Base-by-base conservation (phyloP, 2,329 filamentous ascomycete genomes). In the Seiridium unicorne region DNA sequence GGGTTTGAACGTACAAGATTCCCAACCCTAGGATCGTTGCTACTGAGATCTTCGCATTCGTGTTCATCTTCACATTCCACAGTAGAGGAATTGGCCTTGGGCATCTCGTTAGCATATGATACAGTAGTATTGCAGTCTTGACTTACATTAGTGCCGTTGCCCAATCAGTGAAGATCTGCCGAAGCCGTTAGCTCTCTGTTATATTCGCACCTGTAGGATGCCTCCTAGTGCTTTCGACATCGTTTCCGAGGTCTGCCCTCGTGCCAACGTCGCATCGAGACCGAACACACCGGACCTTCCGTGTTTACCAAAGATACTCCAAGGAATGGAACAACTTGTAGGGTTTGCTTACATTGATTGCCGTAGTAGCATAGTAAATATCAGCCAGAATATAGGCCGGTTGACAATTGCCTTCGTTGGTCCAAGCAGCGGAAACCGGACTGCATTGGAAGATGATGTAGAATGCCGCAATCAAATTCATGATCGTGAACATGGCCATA, bases 401-500 rank as follows among this genome's bases (percentile, higher is more conserved):
- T 35, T 61, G 59, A 42, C 64, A 66, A 13, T 42, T 59, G 6
- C 60, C 61, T 9, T 44, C 40, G 32, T 51, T 26, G 44, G 61
- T 58, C 64, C 64, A 65, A n/a, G 64, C 63, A 26, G 64, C 64
- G 44, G 60, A 57, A 6, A 62, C 60, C 13, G 60, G 60, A 18
- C 51, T 59, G 60, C 60, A 62, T 38, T 62, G 64, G 51, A 66
- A 65, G 44, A 66, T 65, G 53, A 66, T 66, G 46, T 65, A 66
- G 5, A 64, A 40, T 6, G 61, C 62, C 26, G 62, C 63, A 38
- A 61, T 63, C n/a, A 62, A 11, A 46, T 63, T 64, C 63, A 66
- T 66, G 3, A 46, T 36, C 13, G 60, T 61, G 53, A 63, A 65
- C 51, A 65, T 61, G 7, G 32, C 63, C 60, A 65, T 65, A 34